Evolutionary conservation across 495 filamentous ascomycete species (phyloP).

Genomic region (Chaetomium cochliodes): DNA sequence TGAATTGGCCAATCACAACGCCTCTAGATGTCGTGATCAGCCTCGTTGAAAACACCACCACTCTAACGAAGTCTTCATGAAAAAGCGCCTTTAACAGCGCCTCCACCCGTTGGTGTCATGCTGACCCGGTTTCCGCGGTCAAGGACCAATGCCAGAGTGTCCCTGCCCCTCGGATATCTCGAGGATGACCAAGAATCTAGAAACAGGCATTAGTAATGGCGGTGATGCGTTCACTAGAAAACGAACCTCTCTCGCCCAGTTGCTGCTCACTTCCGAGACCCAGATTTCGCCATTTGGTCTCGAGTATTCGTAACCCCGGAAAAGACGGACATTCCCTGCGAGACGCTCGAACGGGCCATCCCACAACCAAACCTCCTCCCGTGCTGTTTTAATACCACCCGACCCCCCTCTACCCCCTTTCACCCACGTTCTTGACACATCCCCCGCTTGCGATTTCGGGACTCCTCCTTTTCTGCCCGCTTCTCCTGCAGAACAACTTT

Average conservation of each 20-base stretch:
- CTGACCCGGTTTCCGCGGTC: constrained; percentile 10
- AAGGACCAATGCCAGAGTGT: constrained; percentile 22
- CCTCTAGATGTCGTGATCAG: constrained; percentile 39
- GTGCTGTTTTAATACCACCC: constrained; percentile 28
- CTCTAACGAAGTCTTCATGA: constrained; percentile 29
- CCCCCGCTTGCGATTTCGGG: constrained; percentile 15
- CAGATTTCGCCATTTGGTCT: constrained; percentile 14
- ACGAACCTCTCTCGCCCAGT: constrained; percentile 4
- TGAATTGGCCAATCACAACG: constrained; percentile 33
- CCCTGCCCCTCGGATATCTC: constrained; percentile 10
- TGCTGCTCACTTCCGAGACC: constrained; percentile 2
- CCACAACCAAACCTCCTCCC: constrained; percentile 20
- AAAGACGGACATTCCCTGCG: constrained; percentile 21
- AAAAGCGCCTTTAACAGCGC: constrained; percentile 24
- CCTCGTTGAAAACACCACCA: constrained; percentile 38
- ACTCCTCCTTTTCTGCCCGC: constrained; percentile 1
- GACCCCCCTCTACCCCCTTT: constrained; percentile 18
- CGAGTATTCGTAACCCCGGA: constrained; percentile 7
- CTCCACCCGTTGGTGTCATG: constrained; percentile 19
- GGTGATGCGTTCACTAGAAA: neutral
- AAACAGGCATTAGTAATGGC: constrained; percentile 31
- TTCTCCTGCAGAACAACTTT: neutral
- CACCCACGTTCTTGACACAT: constrained; percentile 13
- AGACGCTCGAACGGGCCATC: constrained; percentile 21
- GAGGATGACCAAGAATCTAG: constrained; percentile 19